phyloP scores from a whole-genome alignment of 257 asterid species.

The Eustoma russellianum region DNA sequence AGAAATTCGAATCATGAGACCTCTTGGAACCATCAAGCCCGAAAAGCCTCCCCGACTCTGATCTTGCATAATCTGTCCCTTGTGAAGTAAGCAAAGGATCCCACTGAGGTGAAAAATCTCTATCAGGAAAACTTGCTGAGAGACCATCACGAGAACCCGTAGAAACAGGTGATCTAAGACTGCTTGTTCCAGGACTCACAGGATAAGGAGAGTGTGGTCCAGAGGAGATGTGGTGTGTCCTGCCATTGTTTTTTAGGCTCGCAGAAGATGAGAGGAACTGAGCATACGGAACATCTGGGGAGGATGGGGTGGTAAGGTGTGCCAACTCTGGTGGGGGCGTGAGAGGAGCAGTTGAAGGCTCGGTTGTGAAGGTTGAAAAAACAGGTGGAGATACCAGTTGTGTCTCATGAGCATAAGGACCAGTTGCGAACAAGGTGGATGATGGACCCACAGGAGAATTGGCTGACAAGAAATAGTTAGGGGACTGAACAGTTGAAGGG shows the following conservation, averaged over 20 bases:
- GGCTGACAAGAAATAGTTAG: conserved; percentile 62
- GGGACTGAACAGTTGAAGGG: conserved; percentile 76
- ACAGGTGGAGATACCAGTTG: conserved; percentile 90
- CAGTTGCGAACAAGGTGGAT: conserved; percentile 60
- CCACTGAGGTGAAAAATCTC: conserved; percentile 45
- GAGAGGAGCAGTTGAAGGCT: conserved; percentile 82
- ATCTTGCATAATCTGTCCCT: conserved; percentile 30
- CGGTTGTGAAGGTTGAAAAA: conserved; percentile 78
- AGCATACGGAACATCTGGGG: conserved; percentile 88
- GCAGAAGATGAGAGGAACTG: conserved; percentile 61
- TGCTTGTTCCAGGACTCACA: conserved; percentile 58
- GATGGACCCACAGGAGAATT: conserved; percentile 73
- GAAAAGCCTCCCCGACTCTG: conserved; percentile 47
- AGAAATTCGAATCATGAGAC: conserved; percentile 78
- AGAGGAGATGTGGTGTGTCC: conserved; percentile 26
- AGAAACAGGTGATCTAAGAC: conserved; percentile 60
- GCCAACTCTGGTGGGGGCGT: conserved; percentile 90
- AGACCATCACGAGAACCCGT: conserved; percentile 31
- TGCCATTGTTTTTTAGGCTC: conserved; percentile 28
- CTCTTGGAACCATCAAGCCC: conserved; percentile 43
- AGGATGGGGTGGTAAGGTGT: conserved; percentile 84
- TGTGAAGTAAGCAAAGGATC: conserved; percentile 38
- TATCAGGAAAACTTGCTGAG: conserved; percentile 31
- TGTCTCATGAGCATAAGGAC: conserved; percentile 80
- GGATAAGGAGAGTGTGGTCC: conserved; percentile 58